Evolutionary conservation across 257 asterid species (phyloP), one percentile per base, ranked within the genome.

Genomic region (Solanum neorickii): DNA sequence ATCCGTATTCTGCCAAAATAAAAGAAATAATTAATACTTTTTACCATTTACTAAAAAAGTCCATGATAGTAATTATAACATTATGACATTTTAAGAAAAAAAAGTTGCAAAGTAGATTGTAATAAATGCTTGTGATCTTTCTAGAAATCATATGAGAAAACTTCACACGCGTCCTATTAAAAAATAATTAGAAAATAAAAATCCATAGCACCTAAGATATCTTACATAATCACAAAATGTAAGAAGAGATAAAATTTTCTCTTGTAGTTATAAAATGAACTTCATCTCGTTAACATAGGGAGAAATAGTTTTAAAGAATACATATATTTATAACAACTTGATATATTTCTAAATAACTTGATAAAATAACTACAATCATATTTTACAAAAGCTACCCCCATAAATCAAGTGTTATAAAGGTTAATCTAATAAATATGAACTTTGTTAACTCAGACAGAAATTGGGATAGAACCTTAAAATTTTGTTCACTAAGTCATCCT

Each of bases 151-250:
- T 60, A 18, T 39, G 47, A 18, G 86, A 80, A 60, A 85, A 70
- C 85, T 44, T 86, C 69, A 74, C 87, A 93, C 90, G 66, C 14
- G 89, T 91, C 92, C 37, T 20, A 84, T 86, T 86, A 20, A 56
- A 86, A 86, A 87, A 86, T 52, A 91, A 88, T 83, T 84, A 86
- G 82, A 77, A 89, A 84, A 85, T 65, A 91, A 83, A 88, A 86
- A 62, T 44, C 83, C 39, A 69, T 27, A 84, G 68, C 29, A 77
- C 35, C 72, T 69, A 87, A 86, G 88, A 20, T 20, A 35, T 14
- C 66, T 18, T 37, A 35, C 49, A 59, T 29, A 75, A 88, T 87
- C n/a, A 83, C 37, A 88, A 87, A 74, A 47, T 73, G 83, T 31
- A 65, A 87, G 84, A 89, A 72, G 73, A 85, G 70, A 88, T 90